phyloP scores from a whole-genome alignment of 345 rosid species.

The Gossypium mustelinum region DNA sequence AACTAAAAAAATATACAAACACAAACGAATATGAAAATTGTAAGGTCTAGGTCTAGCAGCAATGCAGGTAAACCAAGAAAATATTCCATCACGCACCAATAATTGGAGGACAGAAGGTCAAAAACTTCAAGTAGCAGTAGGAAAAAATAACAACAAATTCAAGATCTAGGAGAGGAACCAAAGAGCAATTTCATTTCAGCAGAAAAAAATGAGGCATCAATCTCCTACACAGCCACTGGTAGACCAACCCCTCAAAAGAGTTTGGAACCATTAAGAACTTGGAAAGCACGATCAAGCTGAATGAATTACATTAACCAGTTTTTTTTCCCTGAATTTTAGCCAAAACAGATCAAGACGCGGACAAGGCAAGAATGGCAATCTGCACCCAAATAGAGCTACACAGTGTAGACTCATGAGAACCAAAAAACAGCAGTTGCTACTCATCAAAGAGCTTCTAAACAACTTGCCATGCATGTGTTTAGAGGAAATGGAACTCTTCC shows the following conservation, averaged over 20 bases:
- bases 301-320: neutral
- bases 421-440: slow-evolving; percentile 22
- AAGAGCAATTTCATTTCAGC: neutral
- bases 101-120: no score
- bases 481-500: slow-evolving; percentile 22
- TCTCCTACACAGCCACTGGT: neutral
- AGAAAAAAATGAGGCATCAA: neutral
- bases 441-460: slow-evolving; percentile 30
- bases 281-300: slow-evolving; percentile 6
- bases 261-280: neutral
- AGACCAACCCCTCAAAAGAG: neutral
- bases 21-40: no score
- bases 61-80: no score
- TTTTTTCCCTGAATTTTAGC: neutral
- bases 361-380: slow-evolving; percentile 11
- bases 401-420: slow-evolving; percentile 1
- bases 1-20: no score
- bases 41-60: no score
- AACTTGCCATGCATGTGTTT: slow-evolving; percentile 16
- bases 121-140: no score
- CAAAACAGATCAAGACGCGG: slow-evolving; percentile 8
- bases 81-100: no score
- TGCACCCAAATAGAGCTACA: slow-evolving; percentile 6
- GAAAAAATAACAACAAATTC: no score
- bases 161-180: neutral